Evolutionary conservation across 1,284 basidiomycete species (phyloP), one percentile per base, ranked within the genome.

Genomic region (Marasmius sp.): DNA sequence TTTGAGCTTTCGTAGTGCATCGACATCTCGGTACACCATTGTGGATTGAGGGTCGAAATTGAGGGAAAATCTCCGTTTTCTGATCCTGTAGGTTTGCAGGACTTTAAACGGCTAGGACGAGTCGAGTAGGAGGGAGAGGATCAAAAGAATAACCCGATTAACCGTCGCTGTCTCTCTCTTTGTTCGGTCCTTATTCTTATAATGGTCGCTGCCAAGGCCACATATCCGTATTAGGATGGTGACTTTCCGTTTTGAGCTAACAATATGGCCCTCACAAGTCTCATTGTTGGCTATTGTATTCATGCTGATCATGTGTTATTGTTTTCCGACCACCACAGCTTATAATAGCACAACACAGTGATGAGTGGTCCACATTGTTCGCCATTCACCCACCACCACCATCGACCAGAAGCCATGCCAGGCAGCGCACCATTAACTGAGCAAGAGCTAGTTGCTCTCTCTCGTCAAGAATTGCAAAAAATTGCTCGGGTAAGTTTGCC

Each of bases 241-340:
- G 33, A 38, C 50, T 36, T 54, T 12, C n/a, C 43, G 20, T 39
- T 58, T 65, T 18, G 63, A 66, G 39, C 61, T 64, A 58, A 38
- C 65, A 48, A 66, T 48, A 66, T 27, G 27, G 27, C 27, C 27
- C 27, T 27, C 2, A 5, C 27, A 27, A 27, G 27, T 27, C 5
- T 27, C 27, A 27, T 27, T 27, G 27, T 27, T 5, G 27, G 27
- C 27, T 27, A 27, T 27, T 27, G 27, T 27, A n/a, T n/a, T 47
- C 16, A 14, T 20, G 16, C 16, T 20, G 45, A n/a, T 47, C 8
- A 16, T 10, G 8, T 47, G 41, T n/a, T 47, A 47, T 47, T 47
- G 45, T 47, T 14, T 47, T n/a, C 11, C 5, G 6, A 6, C 45
- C 6, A n/a, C 20, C 4, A 47, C 45, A 43, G n/a, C 45, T 47